Percentiles rank a stretch among this genome's conserved stretches.
Evolutionary conservation across 306 rosid genomes (phyloP).

Genomic region (Elaeagnus macrophylla): DNA sequence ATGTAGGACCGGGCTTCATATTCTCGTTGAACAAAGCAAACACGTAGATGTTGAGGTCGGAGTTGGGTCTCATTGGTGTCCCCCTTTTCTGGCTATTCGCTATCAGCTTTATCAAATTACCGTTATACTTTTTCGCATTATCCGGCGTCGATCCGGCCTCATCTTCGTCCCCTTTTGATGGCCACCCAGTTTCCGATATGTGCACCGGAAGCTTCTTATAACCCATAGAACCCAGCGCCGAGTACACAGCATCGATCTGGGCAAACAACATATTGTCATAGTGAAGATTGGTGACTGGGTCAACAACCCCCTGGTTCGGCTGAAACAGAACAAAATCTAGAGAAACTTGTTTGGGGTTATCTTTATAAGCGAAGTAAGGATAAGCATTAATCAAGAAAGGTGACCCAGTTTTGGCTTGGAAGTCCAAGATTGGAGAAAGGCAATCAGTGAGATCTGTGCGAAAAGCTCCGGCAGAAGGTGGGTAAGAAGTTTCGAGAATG

Average conservation of each 20-base stretch:
- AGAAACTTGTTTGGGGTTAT: conserved; percentile 56
- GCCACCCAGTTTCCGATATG: conserved; percentile 97
- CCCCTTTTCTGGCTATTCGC: conserved; percentile 36
- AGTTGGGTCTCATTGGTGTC: conserved; percentile 64
- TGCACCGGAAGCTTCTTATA: conserved; percentile 68
- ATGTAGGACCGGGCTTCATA: conserved; percentile 90
- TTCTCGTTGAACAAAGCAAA: conserved; percentile 92
- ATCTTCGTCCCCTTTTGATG: conserved; percentile 79
- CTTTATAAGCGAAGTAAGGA: conserved; percentile 92
- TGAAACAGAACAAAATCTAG: conserved; percentile 76
- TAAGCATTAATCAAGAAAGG: conserved; percentile 89
- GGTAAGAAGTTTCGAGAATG: conserved; percentile 62
- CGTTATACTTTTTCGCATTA: conserved; percentile 83
- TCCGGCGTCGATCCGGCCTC: conserved; percentile 76
- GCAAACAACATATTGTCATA: conserved; percentile 93
- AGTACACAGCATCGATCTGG: conserved; percentile 86
- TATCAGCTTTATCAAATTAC: conserved; percentile 55
- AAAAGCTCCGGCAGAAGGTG: conserved; percentile 79
- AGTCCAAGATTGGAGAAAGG: conserved; percentile 52
- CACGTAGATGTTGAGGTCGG: conserved; percentile 76
- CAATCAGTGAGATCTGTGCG: conserved; percentile 51
- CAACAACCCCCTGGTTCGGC: conserved; percentile 66
- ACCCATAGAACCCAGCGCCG: conserved; percentile 47
- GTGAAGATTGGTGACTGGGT: conserved; percentile 54
- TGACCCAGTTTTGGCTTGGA: conserved; percentile 74